These are phyloP conservation scores for Guyanaporus albipodus DNA, from an alignment of 768 basidiomycete species.

Conservation along the genomic window DNA sequence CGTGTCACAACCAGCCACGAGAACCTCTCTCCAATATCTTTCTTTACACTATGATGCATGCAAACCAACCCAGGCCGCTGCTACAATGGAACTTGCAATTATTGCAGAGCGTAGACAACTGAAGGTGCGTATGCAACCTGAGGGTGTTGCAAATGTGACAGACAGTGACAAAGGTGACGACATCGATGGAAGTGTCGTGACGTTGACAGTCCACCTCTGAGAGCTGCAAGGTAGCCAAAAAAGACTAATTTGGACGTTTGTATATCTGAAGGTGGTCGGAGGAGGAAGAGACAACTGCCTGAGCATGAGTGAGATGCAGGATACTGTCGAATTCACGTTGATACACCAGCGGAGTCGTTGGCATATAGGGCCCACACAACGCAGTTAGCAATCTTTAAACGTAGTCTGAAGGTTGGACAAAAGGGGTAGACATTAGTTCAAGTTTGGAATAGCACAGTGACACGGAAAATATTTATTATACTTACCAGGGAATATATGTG, in stretches of 20 bases:
- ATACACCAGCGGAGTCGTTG: too few species aligned
- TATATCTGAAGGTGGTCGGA: conserved; percentile 85
- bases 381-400: too few species aligned
- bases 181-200: conserved; percentile 47
- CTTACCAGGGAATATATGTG: too few species aligned
- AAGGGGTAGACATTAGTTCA: too few species aligned
- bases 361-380: too few species aligned
- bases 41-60: conserved; percentile 95
- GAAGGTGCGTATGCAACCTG: conserved; percentile 57
- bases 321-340: background rate
- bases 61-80: conserved; percentile 62
- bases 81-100: conserved; percentile 36
- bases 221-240: conserved; percentile 70
- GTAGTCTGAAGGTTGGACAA: too few species aligned
- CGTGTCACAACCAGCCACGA: conserved; percentile 58
- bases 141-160: conserved; percentile 62
- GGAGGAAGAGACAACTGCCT: conserved; percentile 91
- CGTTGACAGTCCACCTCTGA: conserved; percentile 73
- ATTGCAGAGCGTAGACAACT: conserved; percentile 62
- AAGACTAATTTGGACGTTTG: conserved; percentile 77
- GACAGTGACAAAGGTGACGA: conserved; percentile 47
- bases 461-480: too few species aligned
- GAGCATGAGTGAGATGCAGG: background rate
- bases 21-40: conserved; percentile 88
- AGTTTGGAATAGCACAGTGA: too few species aligned